phyloP scores from a whole-genome alignment of 768 basidiomycete species.

The Rhodotorula kratochvilovae region DNA sequence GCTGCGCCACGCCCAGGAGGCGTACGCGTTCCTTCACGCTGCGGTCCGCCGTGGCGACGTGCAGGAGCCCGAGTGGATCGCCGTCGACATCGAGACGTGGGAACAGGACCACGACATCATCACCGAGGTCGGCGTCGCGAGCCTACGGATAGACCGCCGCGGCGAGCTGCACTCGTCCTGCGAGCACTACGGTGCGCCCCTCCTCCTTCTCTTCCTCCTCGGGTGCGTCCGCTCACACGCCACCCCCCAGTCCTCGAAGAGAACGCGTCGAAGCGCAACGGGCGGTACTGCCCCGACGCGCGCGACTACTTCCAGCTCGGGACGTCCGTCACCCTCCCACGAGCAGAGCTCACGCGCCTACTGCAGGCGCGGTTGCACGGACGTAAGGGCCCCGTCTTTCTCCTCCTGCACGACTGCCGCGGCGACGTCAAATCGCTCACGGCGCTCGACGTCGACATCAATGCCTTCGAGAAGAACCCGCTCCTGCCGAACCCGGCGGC shows the following conservation, averaged over 20 bases:
- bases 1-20: slow-evolving; percentile 3
- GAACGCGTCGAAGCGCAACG: slow-evolving; percentile 58
- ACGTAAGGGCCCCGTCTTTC: slow-evolving; percentile 48
- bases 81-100: slow-evolving; percentile 80
- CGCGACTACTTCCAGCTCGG: slow-evolving; percentile 68
- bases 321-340: slow-evolving; percentile 56
- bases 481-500: not conserved
- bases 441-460: slow-evolving; percentile 68
- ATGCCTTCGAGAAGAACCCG: slow-evolving; percentile 48
- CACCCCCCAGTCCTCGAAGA: slow-evolving; percentile 56
- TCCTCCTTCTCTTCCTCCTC: slow-evolving; percentile 41
- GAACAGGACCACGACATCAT: slow-evolving; percentile 67
- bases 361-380: slow-evolving; percentile 41
- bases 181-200: slow-evolving; percentile 52
- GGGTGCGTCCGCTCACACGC: not conserved
- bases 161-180: slow-evolving; percentile 47
- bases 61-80: slow-evolving; percentile 43
- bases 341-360: slow-evolving; percentile 45
- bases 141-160: slow-evolving; percentile 55
- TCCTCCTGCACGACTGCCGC: slow-evolving; percentile 73
- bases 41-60: not conserved
- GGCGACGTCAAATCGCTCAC: slow-evolving; percentile 76
- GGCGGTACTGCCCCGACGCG: slow-evolving; percentile 61
- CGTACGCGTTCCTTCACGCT: not conserved
- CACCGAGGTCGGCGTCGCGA: slow-evolving; percentile 66